Base-by-base conservation (phyloP, 495 filamentous ascomycete species). In the Aspergillus bridgeri region DNA sequence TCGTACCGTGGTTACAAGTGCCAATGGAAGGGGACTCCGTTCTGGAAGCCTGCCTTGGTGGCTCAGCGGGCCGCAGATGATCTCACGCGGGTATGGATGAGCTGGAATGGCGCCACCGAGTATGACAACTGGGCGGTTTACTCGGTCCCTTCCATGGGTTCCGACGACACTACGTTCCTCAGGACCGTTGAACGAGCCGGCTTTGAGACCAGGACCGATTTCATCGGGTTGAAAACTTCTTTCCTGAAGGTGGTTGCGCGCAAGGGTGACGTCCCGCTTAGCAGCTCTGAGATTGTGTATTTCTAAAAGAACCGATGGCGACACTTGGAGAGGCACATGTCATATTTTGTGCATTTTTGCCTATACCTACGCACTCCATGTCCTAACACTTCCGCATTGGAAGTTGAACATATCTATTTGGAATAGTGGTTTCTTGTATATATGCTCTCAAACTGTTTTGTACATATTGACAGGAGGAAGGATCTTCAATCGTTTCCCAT, bases 71-170 rank as follows among this genome's bases (percentile, higher is more conserved):
- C 63, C 38, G 18, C 46, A 29, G 44, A 45, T 53, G 60, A 51
- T 22, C 24, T 56, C 19, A 63, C 66, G 6, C 49, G 54, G 7
- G 51, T 70, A 13, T 67, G 63, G 38, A 74, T 73, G 68, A 75
- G 71, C 63, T 77, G 74, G 70, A 77, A 77, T 46, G 73, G 74
- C 18, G 74, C 71, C 17, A 77, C 73, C 0, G 73, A 77, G 51
- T 73, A 76, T 46, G 71, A 75, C 53, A 71, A 69, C 53, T 71
- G 69, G 71, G 66, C 66, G 23, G 48, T 72, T 22, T 70, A 71
- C 45, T 63, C 68, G 8, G 66, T 61, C 27, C 13, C 61, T 1
- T 64, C 64, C 2, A 46, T 54, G n/a, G 65, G 58, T 24, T 61
- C 63, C 27, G 60, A 54, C 21, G 58, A 65, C 29, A 58, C 50